Evolutionary conservation across 2,329 filamentous ascomycete genomes (phyloP), one percentile per base, ranked within the genome.

Genomic region (Pseudogymnoascus sp.): DNA sequence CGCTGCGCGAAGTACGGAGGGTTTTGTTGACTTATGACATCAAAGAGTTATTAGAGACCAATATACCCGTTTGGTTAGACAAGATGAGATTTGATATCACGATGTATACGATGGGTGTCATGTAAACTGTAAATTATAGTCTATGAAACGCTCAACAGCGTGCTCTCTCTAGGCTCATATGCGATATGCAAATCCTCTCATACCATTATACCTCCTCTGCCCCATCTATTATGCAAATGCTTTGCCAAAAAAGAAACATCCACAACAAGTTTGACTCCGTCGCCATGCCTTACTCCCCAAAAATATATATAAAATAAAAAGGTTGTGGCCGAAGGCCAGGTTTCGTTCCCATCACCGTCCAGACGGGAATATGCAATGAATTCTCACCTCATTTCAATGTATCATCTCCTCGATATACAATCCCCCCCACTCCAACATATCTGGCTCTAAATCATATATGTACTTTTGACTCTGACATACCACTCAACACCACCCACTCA

Each of bases 11-110:
- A 56, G n/a, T 34, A 34, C 14, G 50, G 44, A 25, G n/a, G 46
- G 8, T 11, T 56, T 56, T 4, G 12, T 44, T 28, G n/a, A 1
- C 25, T 34, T 56, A 56, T 34, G 50, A 21, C 50, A 2, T 11
- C 18, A 10, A 8, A 34, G 5, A 56, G 50, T 56, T 56, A n/a
- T 8, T 31, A 16, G 14, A 56, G 28, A 56, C 46, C n/a, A 34
- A 56, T 34, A 56, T 56, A 34, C 50, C 50, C 50, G 28, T n/a
- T 56, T 56, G 50, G 50, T 56, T 56, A 56, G 44, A 56, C 50
- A 18, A 6, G n/a, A 34, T 34, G 50, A 34, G 5, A 1, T 2
- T 34, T 56, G 28, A 31, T 1, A 4, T 56, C 50, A 56, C 50
- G n/a, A 53, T 53, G 14, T 34, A 21, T 56, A 53, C 7, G 25